Evolutionary conservation across 2,329 filamentous ascomycete species (phyloP).

Genomic region (Diplocarpon mali): DNA sequence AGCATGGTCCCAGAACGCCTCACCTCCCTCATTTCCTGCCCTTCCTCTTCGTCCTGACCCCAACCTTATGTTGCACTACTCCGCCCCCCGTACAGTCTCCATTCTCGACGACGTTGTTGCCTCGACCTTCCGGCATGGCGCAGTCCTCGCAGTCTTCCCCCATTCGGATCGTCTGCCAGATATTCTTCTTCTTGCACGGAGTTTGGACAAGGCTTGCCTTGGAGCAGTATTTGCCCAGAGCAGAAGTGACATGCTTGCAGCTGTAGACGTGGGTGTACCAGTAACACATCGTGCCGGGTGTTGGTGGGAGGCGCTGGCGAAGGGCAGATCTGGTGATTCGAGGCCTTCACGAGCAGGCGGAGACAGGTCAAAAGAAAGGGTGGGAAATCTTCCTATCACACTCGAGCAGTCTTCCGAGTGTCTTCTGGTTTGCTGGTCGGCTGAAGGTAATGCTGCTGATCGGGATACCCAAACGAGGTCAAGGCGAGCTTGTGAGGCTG

Average conservation of each 20-base stretch:
- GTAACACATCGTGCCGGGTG: slow-evolving; percentile 20
- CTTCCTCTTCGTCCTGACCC: slow-evolving; percentile 8
- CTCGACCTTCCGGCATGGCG: slow-evolving; percentile 12
- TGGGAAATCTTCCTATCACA: no score
- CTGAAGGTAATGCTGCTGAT: not conserved
- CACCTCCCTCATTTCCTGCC: slow-evolving; percentile 27
- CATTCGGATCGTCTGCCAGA: slow-evolving; percentile 25
- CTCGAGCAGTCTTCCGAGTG: no score
- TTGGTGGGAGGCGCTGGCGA: not conserved
- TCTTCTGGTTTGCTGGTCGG: not conserved
- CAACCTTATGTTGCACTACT: slow-evolving; percentile 5
- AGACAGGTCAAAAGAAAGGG: no score
- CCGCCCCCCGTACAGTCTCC: not conserved
- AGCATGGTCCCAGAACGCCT: no score
- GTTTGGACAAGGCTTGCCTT: slow-evolving; percentile 22
- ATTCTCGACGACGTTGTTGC: not conserved
- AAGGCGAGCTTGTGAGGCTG: not conserved
- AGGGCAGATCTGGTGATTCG: not conserved
- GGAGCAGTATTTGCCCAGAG: slow-evolving; percentile 23
- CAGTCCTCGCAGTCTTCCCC: slow-evolving; percentile 24
- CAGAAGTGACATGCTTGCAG: slow-evolving; percentile 22
- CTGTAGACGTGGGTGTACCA: slow-evolving; percentile 24
- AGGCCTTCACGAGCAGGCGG: not conserved
- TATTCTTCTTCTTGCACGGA: slow-evolving; percentile 20
- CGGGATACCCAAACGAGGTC: not conserved